Evolutionary conservation across 139 green algal species (phyloP).

Genomic region (Ulvella scutata): DNA sequence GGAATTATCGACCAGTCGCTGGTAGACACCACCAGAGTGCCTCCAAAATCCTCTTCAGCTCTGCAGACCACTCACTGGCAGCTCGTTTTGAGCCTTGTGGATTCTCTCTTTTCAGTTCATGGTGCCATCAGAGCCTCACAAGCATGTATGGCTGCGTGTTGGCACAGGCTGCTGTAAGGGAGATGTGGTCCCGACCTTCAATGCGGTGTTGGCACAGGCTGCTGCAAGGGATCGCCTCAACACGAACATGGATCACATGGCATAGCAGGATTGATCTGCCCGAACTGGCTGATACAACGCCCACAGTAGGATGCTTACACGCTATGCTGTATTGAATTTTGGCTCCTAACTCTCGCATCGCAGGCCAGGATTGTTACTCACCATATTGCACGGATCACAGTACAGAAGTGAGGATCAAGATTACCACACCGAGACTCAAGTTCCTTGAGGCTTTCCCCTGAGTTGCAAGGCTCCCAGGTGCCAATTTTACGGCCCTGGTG

Average conservation of each 20-base stretch:
- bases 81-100: neutral
- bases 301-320: too few species aligned
- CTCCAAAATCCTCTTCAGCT: neutral
- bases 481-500: neutral
- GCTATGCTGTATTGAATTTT: too few species aligned
- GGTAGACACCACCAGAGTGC: neutral
- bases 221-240: neutral
- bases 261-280: too few species aligned
- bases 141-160: neutral
- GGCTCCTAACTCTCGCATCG: too few species aligned
- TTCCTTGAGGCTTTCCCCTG: neutral
- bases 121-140: neutral
- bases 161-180: neutral
- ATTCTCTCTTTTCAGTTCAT: neutral
- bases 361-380: too few species aligned
- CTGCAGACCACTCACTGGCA: neutral
- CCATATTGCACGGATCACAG: too few species aligned
- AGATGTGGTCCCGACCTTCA: too few species aligned
- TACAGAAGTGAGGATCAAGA: too few species aligned
- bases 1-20: conserved; percentile 52
- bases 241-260: too few species aligned
- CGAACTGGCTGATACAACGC: too few species aligned
- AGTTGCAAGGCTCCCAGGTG: neutral
- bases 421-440: neutral
- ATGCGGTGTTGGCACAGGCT: neutral